phyloP scores from a whole-genome alignment of 305 asterid genomes.

The Fraxinus ornus region DNA sequence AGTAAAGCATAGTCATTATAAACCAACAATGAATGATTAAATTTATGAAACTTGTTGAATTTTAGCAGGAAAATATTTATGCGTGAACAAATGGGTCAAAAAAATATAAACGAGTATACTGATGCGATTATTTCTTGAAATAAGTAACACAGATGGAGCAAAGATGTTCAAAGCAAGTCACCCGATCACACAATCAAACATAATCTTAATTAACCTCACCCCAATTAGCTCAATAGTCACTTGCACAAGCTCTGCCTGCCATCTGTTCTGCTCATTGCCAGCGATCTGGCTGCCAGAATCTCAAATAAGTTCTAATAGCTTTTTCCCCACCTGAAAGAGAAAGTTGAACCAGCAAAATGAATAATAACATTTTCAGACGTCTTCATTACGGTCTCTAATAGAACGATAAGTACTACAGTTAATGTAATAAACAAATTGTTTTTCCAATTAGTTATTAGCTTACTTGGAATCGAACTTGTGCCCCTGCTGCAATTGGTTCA shows the following conservation, averaged over 20 bases:
- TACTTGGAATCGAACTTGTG: no score
- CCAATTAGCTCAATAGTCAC: conserved; percentile 92
- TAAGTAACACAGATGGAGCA: neutral
- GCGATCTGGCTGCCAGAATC: conserved; percentile 89
- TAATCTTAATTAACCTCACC: conserved; percentile 42
- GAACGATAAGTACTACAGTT: neutral
- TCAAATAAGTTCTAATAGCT: conserved; percentile 92
- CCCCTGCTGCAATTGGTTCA: conserved; percentile 27
- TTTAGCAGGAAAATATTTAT: neutral
- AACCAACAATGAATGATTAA: no score
- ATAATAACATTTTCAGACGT: neutral
- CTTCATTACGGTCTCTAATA: neutral
- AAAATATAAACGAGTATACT: neutral
- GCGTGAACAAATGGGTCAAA: neutral
- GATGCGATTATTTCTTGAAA: neutral
- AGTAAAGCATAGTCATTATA: no score
- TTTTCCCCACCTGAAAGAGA: conserved; percentile 76
- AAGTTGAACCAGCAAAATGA: conserved; percentile 10
- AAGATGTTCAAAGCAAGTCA: conserved; percentile 1
- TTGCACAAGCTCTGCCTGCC: conserved; percentile 95
- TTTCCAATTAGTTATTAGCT: neutral
- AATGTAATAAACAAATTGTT: neutral
- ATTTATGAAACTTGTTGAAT: neutral
- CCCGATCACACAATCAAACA: neutral
- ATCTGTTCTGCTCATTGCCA: conserved; percentile 83